Base-by-base conservation (phyloP, 345 rosid genomes). In the Populus alba region DNA sequence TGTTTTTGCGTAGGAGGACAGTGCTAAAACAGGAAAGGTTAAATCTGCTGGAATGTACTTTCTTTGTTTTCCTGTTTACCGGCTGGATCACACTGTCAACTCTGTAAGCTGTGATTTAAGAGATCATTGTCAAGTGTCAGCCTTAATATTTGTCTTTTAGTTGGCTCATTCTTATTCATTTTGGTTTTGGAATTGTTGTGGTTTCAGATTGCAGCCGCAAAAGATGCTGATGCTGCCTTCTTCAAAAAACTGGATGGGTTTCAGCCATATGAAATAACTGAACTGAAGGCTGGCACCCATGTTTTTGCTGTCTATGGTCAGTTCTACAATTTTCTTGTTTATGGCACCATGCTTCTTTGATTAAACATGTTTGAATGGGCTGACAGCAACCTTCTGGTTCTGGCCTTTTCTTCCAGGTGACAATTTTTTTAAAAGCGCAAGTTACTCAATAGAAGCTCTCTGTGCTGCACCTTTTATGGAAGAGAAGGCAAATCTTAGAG, bases 1-100 rank as follows among this genome's bases (percentile, higher is more conserved):
- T 27, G 77, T 70, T 74, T 16, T 71, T 29, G 11, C 80, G 66
- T 76, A 97, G 99, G 99, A 94, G 88, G 97, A 97, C 77, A 88
- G 99, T 85, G 76, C 81, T 38, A 97, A 87, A 87, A 90, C 92
- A 0, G 99, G 97, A 47, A 94, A 91, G 80, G 84, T 89, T 79
- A 90, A 94, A 79, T 89, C 97, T 79, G 98, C 99, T 38, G 99
- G 99, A 80, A 90, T 92, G 98, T 94, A 90, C 88, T 97, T 97
- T 85, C 94, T 97, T 66, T 92, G 97, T 69, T 97, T 94, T 76
- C 97, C 99, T 47, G 97, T 94, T 72, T 97, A 97, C 82, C 91
- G 91, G 71, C 85, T 92, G 77, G 98, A 97, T 84, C 97, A 90
- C 73, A 86, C 93, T 43, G 87, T 81, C 78, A 90, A 90, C 86